Evolutionary conservation across 2,329 filamentous ascomycete genomes (phyloP), one percentile per base, ranked within the genome.

Genomic region (Colletotrichum paranaense): DNA sequence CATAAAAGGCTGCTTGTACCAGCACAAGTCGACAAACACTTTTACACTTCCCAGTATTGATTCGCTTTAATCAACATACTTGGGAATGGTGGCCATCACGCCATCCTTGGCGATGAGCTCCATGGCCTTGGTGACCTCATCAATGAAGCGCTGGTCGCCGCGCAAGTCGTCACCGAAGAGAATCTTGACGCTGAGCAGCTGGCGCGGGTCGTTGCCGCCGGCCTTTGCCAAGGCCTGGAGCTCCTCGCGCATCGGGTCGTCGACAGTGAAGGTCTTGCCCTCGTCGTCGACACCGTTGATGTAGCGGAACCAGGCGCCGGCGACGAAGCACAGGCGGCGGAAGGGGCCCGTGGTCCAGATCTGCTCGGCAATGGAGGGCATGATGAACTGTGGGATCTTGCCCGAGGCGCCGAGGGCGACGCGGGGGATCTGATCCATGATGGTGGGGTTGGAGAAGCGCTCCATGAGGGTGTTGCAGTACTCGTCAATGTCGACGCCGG

Each of bases 381-480:
- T 86, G 82, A 86, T 84, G 81, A 86, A 86, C 80, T 86, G 86
- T 0, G 87, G 87, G 52, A 89, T 84, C 84, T 89, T 89, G 81
- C 87, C 87, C 6, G 86, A 88, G 26, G 83, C 87, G 78, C 86
- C 86, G 26, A 89, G 84, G 72, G 85, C 86, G 73, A 89, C 81
- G 49, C 87, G 87, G 52, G 86, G 84, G 68, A 89, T 82, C 80
- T 88, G 86, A 73, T 89, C 87, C 86, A 85, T 88, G 77, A 89
- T 88, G 67, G 87, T 88, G 0, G 87, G 86, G 85, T 89, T 89
- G 77, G 86, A 85, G 82, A 89, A 89, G 49, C 87, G 87, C 79
- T 87, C 86, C 73, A 89, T 84, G 57, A 89, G 84, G 0, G 86
- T 88, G 73, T 84, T 80, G 82, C 86, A 88, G 80, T 89, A 89